Evolutionary conservation across 768 basidiomycete genomes (phyloP), one percentile per base, ranked within the genome.

Genomic region (Tricholoma bakamatsutake): DNA sequence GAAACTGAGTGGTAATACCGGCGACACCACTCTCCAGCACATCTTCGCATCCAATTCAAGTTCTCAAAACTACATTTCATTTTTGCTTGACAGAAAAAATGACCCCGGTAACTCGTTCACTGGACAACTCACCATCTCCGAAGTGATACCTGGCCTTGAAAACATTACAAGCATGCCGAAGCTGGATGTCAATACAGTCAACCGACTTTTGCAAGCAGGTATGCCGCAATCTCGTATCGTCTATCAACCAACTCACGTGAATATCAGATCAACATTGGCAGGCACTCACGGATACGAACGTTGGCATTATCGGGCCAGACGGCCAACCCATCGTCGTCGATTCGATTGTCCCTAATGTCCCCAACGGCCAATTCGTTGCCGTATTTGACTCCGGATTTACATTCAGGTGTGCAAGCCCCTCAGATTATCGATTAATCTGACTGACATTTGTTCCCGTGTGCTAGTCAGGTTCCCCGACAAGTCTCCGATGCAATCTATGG

Each of bases 401-500:
- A 0, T 72, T 81, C 58, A 72, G 62, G 65, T 62, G 46, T 50
- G 53, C 37, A 42, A 24, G 13, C 4, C 15, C 34, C 11, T 11
- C 18, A 33, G 57, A 57, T 28, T 21, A 50, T 54, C 33, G 7
- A 11, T 53, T 4, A 30, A 53, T 12, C 39, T 9, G n/a, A 28
- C n/a, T 42, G 28, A 46, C 18, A 28, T 27, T 35, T n/a, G 31
- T 42, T 53, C 24, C 54, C 51, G 65, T 68, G 7, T 68, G 69
- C 51, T 35, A 82, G 85, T 40, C 87, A 90, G 69, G 85, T 89
- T 34, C 85, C 86, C 8, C 83, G 87, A 30, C 73, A 76, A n/a
- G 76, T 90, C 58, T 81, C 88, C 5, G 87, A 92, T 60, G 85
- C 85, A 17, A 90, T 92, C 58, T 92, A 92, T 62, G 86, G 89